Percentiles rank a stretch among this genome's conserved stretches.
phyloP scores from a whole-genome alignment of 2,329 filamentous ascomycete genomes.

The Ophiostoma quercus region DNA sequence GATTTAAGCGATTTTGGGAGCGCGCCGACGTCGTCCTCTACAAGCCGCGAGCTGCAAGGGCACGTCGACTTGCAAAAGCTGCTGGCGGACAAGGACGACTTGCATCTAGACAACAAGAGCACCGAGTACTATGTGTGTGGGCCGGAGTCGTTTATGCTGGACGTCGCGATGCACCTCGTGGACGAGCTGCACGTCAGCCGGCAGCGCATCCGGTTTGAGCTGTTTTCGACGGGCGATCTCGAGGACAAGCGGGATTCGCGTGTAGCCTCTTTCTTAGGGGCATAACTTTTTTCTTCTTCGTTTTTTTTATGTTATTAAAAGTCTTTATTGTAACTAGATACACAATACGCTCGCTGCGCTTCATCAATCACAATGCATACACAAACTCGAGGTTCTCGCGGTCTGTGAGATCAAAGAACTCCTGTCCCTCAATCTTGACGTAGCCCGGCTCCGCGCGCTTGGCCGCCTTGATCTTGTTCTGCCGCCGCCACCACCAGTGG shows the following conservation, averaged over 20 bases:
- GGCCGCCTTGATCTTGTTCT: conserved; percentile 56
- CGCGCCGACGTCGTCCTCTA: conserved; percentile 34
- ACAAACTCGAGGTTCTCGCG: conserved; percentile 60
- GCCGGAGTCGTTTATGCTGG: conserved; percentile 50
- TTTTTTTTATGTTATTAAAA: neutral
- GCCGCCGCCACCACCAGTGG: conserved; percentile 53
- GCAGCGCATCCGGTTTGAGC: conserved; percentile 42
- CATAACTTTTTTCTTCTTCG: neutral
- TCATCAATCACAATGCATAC: conserved; percentile 47
- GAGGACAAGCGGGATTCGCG: conserved; percentile 23
- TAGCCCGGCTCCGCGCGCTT: conserved; percentile 52
- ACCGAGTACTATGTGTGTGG: conserved; percentile 53
- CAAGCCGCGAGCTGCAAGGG: conserved; percentile 39
- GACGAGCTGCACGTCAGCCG: conserved; percentile 38
- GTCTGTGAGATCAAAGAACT: conserved; percentile 63
- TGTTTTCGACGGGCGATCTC: conserved; percentile 42
- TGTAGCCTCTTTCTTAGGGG: conserved; percentile 17
- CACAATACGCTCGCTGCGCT: conserved; percentile 26
- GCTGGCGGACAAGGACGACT: conserved; percentile 33
- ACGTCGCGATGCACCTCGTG: conserved; percentile 43
- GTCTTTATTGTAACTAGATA: conserved; percentile 40
- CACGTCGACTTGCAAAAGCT: conserved; percentile 46
- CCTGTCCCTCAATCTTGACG: conserved; percentile 59
- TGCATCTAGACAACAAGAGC: conserved; percentile 43
- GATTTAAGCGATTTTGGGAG: conserved; percentile 35